These are phyloP conservation scores for Porogramme epimiltina DNA, from an alignment of 1,284 basidiomycete genomes.

Conservation along the genomic window DNA sequence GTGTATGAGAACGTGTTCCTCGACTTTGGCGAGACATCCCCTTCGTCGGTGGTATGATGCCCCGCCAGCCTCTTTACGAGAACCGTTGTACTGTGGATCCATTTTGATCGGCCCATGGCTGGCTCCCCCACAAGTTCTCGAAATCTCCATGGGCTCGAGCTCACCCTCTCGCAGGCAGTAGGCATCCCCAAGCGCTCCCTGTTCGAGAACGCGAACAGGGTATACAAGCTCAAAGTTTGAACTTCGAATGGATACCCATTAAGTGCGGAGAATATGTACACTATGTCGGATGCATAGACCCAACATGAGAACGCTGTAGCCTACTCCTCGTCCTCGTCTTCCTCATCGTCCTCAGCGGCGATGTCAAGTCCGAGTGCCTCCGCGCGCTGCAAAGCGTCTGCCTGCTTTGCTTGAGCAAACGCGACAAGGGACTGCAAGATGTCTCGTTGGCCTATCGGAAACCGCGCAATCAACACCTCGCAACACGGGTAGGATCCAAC, in stretches of 20 bases:
- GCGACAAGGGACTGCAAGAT: constrained; percentile 43
- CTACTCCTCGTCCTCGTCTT: constrained; percentile 4
- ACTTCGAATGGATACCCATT: no score
- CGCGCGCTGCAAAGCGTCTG: constrained; percentile 46
- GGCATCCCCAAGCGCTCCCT: constrained; percentile 50
- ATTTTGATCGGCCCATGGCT: background rate
- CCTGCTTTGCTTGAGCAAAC: constrained; percentile 48
- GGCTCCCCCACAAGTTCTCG: constrained; percentile 46
- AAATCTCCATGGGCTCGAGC: constrained; percentile 46
- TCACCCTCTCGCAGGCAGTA: constrained; percentile 52
- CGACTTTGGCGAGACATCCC: constrained; percentile 79
- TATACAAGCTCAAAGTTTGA: constrained; percentile 66
- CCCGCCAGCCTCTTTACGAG: constrained; percentile 59
- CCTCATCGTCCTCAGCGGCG: constrained; percentile 44
- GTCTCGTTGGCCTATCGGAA: constrained; percentile 36
- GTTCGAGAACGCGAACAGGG: constrained; percentile 59
- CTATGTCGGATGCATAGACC: no score
- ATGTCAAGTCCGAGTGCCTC: constrained; percentile 53
- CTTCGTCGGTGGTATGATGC: constrained; percentile 60
- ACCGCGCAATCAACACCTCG: constrained; percentile 20
- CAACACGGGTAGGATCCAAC: background rate
- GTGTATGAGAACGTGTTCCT: constrained; percentile 74
- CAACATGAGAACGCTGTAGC: no score
- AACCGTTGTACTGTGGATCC: constrained; percentile 40
- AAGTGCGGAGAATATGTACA: no score